Base-by-base conservation (phyloP, 2,329 filamentous ascomycete species). In the Capronia epimyces region DNA sequence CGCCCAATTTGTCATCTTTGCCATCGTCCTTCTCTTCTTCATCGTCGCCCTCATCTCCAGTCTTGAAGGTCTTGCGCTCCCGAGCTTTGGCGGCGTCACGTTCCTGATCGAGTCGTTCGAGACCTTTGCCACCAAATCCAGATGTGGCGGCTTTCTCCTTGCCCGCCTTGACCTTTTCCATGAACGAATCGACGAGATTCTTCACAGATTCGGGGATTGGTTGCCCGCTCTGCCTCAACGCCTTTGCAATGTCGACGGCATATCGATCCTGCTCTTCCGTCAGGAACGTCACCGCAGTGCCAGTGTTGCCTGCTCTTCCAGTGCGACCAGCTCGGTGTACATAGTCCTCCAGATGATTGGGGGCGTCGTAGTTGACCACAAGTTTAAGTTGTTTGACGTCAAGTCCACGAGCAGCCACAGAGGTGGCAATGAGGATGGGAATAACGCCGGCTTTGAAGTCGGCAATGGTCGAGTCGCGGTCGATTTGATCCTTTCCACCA, bases 311-410 rank as follows among this genome's bases (percentile, higher is more conserved):
- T 45, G 93, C 93, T 66, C 93, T 85, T 48, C 93, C 93, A 2
- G 93, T 98, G 67, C 91, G 83, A 53, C 93, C 93, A 69, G 97
- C 97, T 37, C 93, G 84, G 71, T 98, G 93, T 27, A 98, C 93
- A 64, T 97, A 97, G 65, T 98, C 93, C 69, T 97, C 91, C 42
- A 58, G 43, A 50, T 62, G 59, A 51, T 62, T 62, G 12, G 59
- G 59, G 3, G 57, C 58, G 32, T 62, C 59, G 46, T 59, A 62
- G 46, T 62, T 62, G 71, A 98, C 84, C 7, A 98, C 93, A 25
- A 97, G 78, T 68, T 94, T 96, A 27, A 98, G 77, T 66, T 95
- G 89, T 70, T 96, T 95, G 39, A 98, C 91, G 67, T 98, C 93
- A 34, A 98, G 75, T 54, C 93, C 93, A 68, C 93, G 87, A 44